Evolutionary conservation across 352 stramenopile genomes (phyloP).

Genomic region (Pythium myriotylum): DNA sequence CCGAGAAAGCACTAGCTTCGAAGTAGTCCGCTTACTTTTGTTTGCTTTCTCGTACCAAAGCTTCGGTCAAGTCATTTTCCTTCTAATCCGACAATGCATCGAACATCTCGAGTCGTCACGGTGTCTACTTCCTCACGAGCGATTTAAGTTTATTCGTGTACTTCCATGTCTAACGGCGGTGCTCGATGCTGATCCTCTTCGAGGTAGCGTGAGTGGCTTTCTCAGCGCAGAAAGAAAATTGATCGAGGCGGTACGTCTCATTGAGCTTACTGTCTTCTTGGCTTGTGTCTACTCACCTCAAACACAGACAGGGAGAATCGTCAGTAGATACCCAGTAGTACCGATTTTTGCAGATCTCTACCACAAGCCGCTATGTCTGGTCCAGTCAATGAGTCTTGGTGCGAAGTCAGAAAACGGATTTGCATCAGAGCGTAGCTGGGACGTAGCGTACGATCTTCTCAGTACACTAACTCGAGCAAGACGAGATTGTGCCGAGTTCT

Average conservation of each 20-base stretch:
- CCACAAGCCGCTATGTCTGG: constrained; percentile 38
- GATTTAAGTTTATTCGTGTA: constrained; percentile 59
- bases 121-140: constrained; percentile 35
- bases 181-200: constrained; percentile 36
- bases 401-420: neutral
- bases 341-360: constrained; percentile 55
- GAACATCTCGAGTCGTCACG: constrained; percentile 42
- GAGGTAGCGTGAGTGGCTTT: constrained; percentile 32
- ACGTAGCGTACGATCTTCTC: constrained; percentile 18
- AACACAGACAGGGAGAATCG: constrained; percentile 41
- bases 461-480: constrained; percentile 19
- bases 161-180: constrained; percentile 50
- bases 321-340: constrained; percentile 48
- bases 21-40: too few relatives aligned
- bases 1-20: neutral
- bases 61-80: constrained; percentile 61
- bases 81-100: constrained; percentile 58
- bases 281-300: neutral
- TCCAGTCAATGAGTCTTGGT: constrained; percentile 25
- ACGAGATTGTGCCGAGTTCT: constrained; percentile 34
- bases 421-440: constrained; percentile 6
- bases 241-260: constrained; percentile 49
- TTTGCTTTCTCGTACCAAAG: too few relatives aligned
- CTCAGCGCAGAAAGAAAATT: constrained; percentile 50
- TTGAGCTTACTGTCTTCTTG: neutral